Evolutionary conservation across 768 basidiomycete genomes (phyloP).

Genomic region (Kondoa malvinella): DNA sequence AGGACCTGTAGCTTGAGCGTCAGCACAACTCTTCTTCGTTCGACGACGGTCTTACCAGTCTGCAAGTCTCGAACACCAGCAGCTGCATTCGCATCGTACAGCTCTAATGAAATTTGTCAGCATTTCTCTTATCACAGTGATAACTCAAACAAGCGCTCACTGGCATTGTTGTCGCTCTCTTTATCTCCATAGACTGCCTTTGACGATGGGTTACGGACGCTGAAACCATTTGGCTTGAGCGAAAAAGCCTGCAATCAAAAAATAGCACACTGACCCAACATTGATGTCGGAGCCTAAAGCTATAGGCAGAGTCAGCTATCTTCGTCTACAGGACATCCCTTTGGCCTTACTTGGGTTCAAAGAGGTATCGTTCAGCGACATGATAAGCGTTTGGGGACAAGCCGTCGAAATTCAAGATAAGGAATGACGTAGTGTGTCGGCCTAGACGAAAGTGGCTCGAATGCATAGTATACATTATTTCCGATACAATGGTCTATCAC

Average conservation of each 20-base stretch:
- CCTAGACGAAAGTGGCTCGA: too few relatives aligned
- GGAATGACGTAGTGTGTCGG: too few relatives aligned
- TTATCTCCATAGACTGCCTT: neutral
- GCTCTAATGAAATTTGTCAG: neutral
- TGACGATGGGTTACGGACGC: neutral
- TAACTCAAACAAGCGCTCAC: neutral
- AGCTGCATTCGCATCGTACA: slow-evolving; percentile 2
- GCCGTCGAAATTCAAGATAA: too few relatives aligned
- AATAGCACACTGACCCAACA: neutral
- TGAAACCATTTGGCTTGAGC: neutral
- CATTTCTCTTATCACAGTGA: neutral
- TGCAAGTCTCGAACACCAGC: neutral
- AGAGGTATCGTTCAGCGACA: slow-evolving; percentile 6
- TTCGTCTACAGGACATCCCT: neutral
- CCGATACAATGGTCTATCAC: too few relatives aligned
- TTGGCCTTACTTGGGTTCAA: neutral
- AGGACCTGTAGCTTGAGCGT: neutral
- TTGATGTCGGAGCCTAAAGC: neutral
- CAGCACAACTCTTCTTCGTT: neutral
- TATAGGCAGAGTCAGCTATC: neutral
- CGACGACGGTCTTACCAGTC: neutral
- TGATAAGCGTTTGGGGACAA: too few relatives aligned
- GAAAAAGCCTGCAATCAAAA: neutral
- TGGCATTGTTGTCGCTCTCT: neutral
- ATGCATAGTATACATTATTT: too few relatives aligned